A percentile compares a stretch with the other conserved stretches of the same genome.
phyloP scores from a whole-genome alignment of 768 basidiomycete genomes.

The Auriculariales sp. region DNA sequence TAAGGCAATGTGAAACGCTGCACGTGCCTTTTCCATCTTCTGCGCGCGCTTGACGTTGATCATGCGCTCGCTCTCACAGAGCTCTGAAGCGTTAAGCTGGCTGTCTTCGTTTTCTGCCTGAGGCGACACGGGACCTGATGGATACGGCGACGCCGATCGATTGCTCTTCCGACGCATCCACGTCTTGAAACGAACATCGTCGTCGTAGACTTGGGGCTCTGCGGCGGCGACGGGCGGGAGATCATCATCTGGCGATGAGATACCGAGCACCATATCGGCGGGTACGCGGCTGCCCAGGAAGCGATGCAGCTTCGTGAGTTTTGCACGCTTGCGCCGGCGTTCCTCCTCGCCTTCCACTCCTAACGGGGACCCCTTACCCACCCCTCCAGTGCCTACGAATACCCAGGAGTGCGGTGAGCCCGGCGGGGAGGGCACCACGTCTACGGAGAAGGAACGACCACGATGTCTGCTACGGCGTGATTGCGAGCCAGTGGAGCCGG shows the following conservation, averaged over 20 bases:
- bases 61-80: constrained; percentile 60
- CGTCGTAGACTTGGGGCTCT: constrained; percentile 20
- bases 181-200: constrained; percentile 17
- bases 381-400: not conserved
- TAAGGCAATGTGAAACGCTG: constrained; percentile 9
- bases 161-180: constrained; percentile 27
- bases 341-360: constrained; percentile 31
- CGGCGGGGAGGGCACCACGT: not conserved
- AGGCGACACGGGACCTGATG: not conserved
- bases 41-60: constrained; percentile 65
- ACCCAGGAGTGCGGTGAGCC: not conserved
- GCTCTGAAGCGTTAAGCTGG: constrained; percentile 44
- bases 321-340: constrained; percentile 54
- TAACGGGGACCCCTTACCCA: not conserved
- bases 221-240: constrained; percentile 18
- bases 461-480: not conserved
- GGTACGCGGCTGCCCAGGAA: constrained; percentile 77
- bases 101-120: constrained; percentile 13
- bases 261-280: constrained; percentile 39
- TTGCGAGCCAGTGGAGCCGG: not conserved
- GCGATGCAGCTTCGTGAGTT: constrained; percentile 68
- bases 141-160: too few relatives aligned
- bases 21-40: constrained; percentile 90
- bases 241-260: constrained; percentile 16
- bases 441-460: not conserved